These are phyloP conservation scores for Mallotus repandus DNA, from an alignment of 441 rosid species.

Conservation along the genomic window DNA sequence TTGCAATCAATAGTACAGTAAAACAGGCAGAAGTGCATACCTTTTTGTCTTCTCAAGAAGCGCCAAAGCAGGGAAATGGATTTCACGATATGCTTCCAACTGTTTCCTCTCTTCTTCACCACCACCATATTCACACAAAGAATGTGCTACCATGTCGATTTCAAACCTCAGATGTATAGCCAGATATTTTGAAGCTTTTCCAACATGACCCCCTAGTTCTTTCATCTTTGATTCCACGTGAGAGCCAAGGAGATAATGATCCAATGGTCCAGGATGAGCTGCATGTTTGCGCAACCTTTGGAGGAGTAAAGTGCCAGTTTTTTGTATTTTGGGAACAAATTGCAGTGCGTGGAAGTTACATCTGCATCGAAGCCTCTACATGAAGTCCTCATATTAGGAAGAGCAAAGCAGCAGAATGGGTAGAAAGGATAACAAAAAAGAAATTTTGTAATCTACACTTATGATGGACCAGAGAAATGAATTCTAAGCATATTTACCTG, in stretches of 20 bases:
- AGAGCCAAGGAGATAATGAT: constrained; percentile 71
- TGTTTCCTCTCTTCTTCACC: constrained; percentile 72
- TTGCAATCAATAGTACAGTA: background rate
- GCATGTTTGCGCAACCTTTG: constrained; percentile 58
- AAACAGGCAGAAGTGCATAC: constrained; percentile 40
- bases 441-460: constrained; percentile 15
- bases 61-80: constrained; percentile 81
- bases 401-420: constrained; percentile 24
- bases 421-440: background rate
- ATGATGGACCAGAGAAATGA: constrained; percentile 17
- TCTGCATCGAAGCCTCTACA: constrained; percentile 98
- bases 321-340: constrained; percentile 85
- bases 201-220: constrained; percentile 35
- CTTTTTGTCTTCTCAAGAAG: constrained; percentile 53
- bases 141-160: constrained; percentile 99
- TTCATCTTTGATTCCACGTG: constrained; percentile 47
- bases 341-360: constrained; percentile 88
- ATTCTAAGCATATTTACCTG: constrained; percentile 57
- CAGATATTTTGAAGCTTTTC: constrained; percentile 68
- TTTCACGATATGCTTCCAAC: constrained; percentile 78
- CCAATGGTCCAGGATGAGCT: constrained; percentile 59
- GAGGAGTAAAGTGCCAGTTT: constrained; percentile 72
- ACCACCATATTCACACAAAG: constrained; percentile 90
- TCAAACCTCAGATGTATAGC: constrained; percentile 91
- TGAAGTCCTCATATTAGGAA: constrained; percentile 51